Evolutionary conservation across 352 stramenopile genomes (phyloP).

Genomic region (Detonula confervacea): DNA sequence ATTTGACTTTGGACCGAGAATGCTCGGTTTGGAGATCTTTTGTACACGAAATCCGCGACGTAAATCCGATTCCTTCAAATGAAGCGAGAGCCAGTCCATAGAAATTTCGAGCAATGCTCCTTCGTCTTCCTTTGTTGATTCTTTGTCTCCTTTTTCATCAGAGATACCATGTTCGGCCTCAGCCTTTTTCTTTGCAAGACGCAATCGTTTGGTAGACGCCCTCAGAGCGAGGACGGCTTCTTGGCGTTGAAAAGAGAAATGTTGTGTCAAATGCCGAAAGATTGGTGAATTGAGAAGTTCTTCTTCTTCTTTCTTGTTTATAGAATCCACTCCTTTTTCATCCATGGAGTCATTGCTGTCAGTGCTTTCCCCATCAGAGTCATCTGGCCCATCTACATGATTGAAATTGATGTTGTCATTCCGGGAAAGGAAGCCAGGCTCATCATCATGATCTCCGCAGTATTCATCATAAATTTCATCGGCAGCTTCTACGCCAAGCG

Average conservation of each 20-base stretch:
- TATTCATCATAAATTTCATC: conserved; percentile 44
- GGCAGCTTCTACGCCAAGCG: conserved; percentile 9
- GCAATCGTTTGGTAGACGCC: conserved; percentile 56
- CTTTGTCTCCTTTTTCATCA: conserved; percentile 21
- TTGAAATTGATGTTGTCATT: conserved; percentile 16
- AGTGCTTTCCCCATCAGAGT: conserved; percentile 25
- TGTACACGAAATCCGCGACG: conserved; percentile 61
- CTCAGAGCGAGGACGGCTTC: conserved; percentile 55
- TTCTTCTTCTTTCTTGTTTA: conserved; percentile 20
- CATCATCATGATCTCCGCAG: conserved; percentile 53
- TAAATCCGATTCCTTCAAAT: conserved; percentile 69
- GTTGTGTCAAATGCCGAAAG: conserved; percentile 64
- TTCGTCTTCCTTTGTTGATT: conserved; percentile 31
- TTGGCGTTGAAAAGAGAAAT: conserved; percentile 66
- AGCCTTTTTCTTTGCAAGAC: conserved; percentile 19
- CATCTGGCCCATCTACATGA: not conserved
- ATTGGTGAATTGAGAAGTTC: conserved; percentile 39
- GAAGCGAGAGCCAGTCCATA: conserved; percentile 81
- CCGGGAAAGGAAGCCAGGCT: conserved; percentile 17
- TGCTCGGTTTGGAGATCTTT: conserved; percentile 28
- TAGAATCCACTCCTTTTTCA: not conserved
- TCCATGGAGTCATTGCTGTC: conserved; percentile 7
- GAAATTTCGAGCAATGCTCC: conserved; percentile 55
- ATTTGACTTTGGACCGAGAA: not conserved
- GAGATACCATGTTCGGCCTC: conserved; percentile 11